Evolutionary conservation across 2,329 filamentous ascomycete species (phyloP).

Genomic region (Xylaria sp.): DNA sequence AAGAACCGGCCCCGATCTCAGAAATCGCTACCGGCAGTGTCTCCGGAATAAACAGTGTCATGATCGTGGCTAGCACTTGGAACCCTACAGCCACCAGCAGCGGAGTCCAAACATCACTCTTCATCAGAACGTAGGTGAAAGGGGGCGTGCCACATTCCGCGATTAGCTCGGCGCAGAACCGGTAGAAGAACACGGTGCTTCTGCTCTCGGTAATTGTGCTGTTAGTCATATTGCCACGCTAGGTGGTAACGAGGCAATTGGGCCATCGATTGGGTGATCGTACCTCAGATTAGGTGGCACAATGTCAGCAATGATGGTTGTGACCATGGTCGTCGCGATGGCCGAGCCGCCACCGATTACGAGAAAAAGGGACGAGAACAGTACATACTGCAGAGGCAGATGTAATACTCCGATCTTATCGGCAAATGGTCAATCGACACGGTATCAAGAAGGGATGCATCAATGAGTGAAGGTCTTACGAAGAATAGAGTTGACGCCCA

Average conservation of each 20-base stretch:
- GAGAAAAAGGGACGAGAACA: slow-evolving; percentile 12
- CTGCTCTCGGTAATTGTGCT: neutral
- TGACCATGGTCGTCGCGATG: slow-evolving; percentile 13
- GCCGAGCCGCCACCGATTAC: slow-evolving; percentile 5
- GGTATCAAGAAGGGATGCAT: too few species aligned
- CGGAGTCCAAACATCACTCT: slow-evolving; percentile 6
- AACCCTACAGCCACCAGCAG: slow-evolving; percentile 11
- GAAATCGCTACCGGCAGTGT: slow-evolving; percentile 11
- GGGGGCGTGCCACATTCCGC: slow-evolving; percentile 9
- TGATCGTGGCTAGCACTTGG: neutral
- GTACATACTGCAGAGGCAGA: slow-evolving; percentile 9
- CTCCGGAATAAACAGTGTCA: slow-evolving; percentile 9
- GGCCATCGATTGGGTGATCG: neutral
- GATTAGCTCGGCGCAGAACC: slow-evolving; percentile 17
- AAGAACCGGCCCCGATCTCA: slow-evolving; percentile 1
- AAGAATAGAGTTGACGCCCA: slow-evolving; percentile 23
- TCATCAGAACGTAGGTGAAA: slow-evolving; percentile 17
- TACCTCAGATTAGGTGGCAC: slow-evolving; percentile 15
- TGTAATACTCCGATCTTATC: slow-evolving; percentile 13
- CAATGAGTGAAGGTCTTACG: slow-evolving; percentile 11
- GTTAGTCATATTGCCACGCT: neutral
- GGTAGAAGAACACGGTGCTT: slow-evolving; percentile 23
- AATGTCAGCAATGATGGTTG: slow-evolving; percentile 14
- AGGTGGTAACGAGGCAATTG: neutral
- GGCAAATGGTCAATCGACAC: neutral